Evolutionary conservation across 108 stramenopile genomes (phyloP).

Genomic region (Cyclotella atomus): DNA sequence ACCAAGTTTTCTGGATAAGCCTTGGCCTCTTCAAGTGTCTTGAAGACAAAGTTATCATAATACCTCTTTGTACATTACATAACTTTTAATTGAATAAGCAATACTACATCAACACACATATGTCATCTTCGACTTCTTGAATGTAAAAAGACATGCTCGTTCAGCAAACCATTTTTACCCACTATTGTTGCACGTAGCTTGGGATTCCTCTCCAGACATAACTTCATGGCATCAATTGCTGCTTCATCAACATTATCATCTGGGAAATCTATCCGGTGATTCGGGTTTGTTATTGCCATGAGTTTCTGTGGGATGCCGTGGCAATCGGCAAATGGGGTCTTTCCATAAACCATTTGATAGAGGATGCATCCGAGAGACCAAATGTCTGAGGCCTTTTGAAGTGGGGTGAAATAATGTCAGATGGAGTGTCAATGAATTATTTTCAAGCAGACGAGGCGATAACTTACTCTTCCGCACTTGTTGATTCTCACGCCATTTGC

Average conservation of each 20-base stretch:
- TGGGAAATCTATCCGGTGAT: constrained; percentile 80
- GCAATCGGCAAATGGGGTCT: constrained; percentile 92
- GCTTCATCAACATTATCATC: constrained; percentile 62
- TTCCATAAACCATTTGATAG: constrained; percentile 96
- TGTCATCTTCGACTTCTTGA: constrained; percentile 18
- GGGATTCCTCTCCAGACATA: constrained; percentile 77
- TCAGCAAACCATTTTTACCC: constrained; percentile 81
- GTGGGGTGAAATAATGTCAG: too few species aligned
- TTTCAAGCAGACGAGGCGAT: not conserved
- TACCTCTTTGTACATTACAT: too few species aligned
- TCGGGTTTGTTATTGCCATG: constrained; percentile 92
- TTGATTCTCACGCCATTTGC: constrained; percentile 54
- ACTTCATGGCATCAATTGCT: constrained; percentile 84
- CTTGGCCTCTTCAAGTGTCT: too few species aligned
- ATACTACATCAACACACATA: too few species aligned
- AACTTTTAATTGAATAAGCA: too few species aligned
- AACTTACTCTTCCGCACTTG: constrained; percentile 70
- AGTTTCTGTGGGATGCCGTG: constrained; percentile 93
- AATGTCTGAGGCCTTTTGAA: constrained; percentile 89
- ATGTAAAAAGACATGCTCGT: constrained; percentile 75
- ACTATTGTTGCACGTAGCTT: constrained; percentile 81
- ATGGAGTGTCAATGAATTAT: too few species aligned
- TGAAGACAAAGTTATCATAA: too few species aligned
- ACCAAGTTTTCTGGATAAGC: too few species aligned
- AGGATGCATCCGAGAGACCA: constrained; percentile 97